Percentiles rank a stretch among this genome's conserved stretches.
Conservation (phyloP, 2,329 filamentous ascomycete genomes). For the Lizonia empirigonia region DNA sequence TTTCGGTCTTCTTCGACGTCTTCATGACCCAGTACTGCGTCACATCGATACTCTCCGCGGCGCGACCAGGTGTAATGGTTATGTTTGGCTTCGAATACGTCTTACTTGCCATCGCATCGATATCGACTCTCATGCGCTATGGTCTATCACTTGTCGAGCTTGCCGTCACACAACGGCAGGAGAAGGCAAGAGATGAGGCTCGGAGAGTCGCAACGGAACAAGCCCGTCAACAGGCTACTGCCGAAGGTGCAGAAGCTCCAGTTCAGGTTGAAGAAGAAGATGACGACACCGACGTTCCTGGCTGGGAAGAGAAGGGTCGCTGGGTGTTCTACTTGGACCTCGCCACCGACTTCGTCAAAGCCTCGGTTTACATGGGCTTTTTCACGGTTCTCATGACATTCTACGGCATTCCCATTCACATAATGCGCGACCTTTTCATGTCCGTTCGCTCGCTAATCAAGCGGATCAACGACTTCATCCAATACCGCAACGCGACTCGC, state of each 20-base stretch:
- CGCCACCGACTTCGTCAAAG: slow-evolving; percentile 85
- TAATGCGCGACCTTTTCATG: slow-evolving; percentile 93
- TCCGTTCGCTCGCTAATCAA: slow-evolving; percentile 91
- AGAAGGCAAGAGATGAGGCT: slow-evolving; percentile 60
- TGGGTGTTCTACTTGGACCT: slow-evolving; percentile 91
- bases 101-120: slow-evolving; percentile 78
- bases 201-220: slow-evolving; percentile 61
- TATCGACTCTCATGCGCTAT: slow-evolving; percentile 81
- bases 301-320: slow-evolving; percentile 95
- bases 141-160: slow-evolving; percentile 77
- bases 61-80: slow-evolving; percentile 98
- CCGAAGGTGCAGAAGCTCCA: slow-evolving; percentile 46
- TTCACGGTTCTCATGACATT: slow-evolving; percentile 92
- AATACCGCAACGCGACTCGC: slow-evolving; percentile 87
- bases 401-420: slow-evolving; percentile 95
- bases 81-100: slow-evolving; percentile 99
- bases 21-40: slow-evolving; percentile 82
- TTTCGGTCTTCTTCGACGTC: slow-evolving; percentile 80
- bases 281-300: slow-evolving; percentile 91
- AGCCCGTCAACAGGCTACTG: slow-evolving; percentile 65
- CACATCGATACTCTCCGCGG: slow-evolving; percentile 81
- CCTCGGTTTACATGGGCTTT: slow-evolving; percentile 86
- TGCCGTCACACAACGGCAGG: slow-evolving; percentile 75
- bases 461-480: slow-evolving; percentile 83
- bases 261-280: slow-evolving; percentile 71